Evolutionary conservation across 805 yeast species (phyloP), one percentile per base, ranked within the genome.

Genomic region (Barnettozyma californica): DNA sequence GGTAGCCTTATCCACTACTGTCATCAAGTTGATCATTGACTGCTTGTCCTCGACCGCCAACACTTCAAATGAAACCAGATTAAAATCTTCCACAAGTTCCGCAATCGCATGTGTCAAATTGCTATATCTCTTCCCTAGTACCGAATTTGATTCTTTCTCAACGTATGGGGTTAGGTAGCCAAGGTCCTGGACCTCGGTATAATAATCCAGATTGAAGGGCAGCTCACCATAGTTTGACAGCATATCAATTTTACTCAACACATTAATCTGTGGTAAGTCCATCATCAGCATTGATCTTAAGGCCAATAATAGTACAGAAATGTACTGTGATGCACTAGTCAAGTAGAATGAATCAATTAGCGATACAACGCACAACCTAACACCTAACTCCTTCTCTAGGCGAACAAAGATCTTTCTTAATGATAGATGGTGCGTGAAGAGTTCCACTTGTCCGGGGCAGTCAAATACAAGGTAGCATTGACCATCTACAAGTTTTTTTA

Each of bases 391-490:
- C 44, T 80, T 80, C 50, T 80, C 83, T 41, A 94, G 68, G 42
- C 64, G 73, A 52, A 77, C 76, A 66, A 91, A 87, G 5, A 94
- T 84, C 45, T 72, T 71, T 38, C 74, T 75, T 39, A 95, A 68
- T 0, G 96, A 82, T 1, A 83, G 77, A 59, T 88, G 95, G 61
- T 87, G 95, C 3, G 99, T 94, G 68, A 87, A 94, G 14, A 94
- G 75, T 64, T 94, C 99, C 1, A 90, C 94, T 64, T 94, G 99
- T 1, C 99, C 99, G 1, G 97, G 97, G 61, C 95, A 87, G 65
- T 89, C 97, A 67, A 89, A 87, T 4, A 89, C 70, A 11, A 89
- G 64, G 55, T 89, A 89, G 36, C 83, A 79, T 20, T 71, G 71
- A 37, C 77, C 73, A 5, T 85, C 77, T 11, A 90, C 68, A 6